Base-by-base conservation (phyloP, 345 rosid species). In the Eutrema yunnanense region DNA sequence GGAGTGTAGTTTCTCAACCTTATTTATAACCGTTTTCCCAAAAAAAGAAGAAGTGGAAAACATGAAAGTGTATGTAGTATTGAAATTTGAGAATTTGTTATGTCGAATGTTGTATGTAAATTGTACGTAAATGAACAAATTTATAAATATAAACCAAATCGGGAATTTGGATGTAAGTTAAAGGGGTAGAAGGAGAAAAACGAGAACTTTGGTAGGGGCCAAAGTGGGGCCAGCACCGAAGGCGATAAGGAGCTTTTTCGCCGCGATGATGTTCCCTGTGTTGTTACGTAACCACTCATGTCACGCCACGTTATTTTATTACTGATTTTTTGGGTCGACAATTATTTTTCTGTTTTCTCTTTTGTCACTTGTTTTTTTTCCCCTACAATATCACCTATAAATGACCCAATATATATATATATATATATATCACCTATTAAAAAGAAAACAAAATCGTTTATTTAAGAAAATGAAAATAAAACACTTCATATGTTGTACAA, bases 221-320 rank as follows among this genome's bases (percentile, higher is more conserved):
- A 53, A 29, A 62, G 59, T 38, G 59, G 79, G 74, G 13, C 56
- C 74, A 46, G 59, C 63, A 75, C 74, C 69, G 79, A 75, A 75
- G 74, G 79, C 54, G 74, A 75, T 68, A 61, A 68, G 44, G 19
- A 66, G 67, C 78, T 59, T 74, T 74, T 48, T 12, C 5, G 60
- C 53, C 14, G 59, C 74, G 79, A 75, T 75, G 71, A 75, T 75
- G 69, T 75, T 75, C 59, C 79, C 79, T 75, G 79, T 37, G 59
- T 69, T 69, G 30, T 75, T 75, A 75, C 70, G 79, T 62, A 75
- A 75, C 79, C 79, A 75, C 74, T 75, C 74, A 75, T 69, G 19
- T 75, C 37, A 75, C 79, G 79, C 79, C 79, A 75, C 79, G 79
- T 62, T 75, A 69, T 62, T 37, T 53, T 68, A 61, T 75, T 68